Base-by-base conservation (phyloP, 2,329 filamentous ascomycete species). In the Clonostachys rosea region DNA sequence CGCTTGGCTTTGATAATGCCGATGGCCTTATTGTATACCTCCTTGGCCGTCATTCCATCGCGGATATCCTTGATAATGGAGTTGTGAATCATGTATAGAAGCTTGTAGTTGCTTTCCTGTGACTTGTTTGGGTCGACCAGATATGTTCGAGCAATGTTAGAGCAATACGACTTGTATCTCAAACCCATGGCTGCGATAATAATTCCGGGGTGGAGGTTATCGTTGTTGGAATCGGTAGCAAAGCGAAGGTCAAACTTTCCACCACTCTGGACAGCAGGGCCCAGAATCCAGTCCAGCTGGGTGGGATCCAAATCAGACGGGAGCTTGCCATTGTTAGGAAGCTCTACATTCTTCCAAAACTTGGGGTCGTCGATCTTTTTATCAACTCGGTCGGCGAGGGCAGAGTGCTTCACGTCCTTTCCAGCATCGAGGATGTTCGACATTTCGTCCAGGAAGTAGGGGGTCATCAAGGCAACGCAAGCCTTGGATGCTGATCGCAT, bases 381-480 rank as follows among this genome's bases (percentile, higher is more conserved):
- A 56, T 92, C 84, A 34, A 99, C 87, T 67, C 91, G 94, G 59
- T 89, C 84, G n/a, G 89, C 84, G 8, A 99, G 78, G 3, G 79
- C 78, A 54, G 86, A 89, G 69, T 99, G 94, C 53, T 91, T 94
- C 62, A 97, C 90, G 64, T 96, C 96, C 75, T 96, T 96, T 67
- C 97, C 95, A 56, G 91, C 87, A 61, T 99, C 94, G 50, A 99
- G 82, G 45, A 97, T 87, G 57, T 88, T 87, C 44, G 92, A 96
- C 91, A 99, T 97, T 65, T 96, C 91, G 62, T 99, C 94, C 54
- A 99, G 85, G 65, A 97, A 97, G 68, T 94, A 99, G 50, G 92
- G 90, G 44, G 90, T 90, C 85, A 97, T 95, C 50, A 97, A 75
- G 49, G 91, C 91, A 54, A 95, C 92, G 57, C 91, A 96, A 42